Base-by-base conservation (phyloP, 495 filamentous ascomycete species). In the Chaetomium cochliodes region DNA sequence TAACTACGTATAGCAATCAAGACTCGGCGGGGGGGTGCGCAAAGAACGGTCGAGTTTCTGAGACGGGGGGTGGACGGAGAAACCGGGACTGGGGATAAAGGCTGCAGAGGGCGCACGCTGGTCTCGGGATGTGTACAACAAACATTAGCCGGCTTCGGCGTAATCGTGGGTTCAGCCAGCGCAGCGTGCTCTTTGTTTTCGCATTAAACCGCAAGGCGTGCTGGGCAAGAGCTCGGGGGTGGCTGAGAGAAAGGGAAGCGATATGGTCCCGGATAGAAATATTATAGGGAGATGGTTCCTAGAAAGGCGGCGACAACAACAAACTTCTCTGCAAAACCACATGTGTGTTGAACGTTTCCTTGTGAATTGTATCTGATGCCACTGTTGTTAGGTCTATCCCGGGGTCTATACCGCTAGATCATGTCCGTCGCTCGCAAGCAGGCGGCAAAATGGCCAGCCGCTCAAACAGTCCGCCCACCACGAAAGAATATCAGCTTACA, bases 401-500 rank as follows among this genome's bases (percentile, higher is more conserved):
- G 20, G 18, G 20, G 2, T 44, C 41, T 25, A 51, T 26, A 51
- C 22, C 22, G 49, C 22, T 26, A 26, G 11, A 37, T 37, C 26
- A 54, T 16, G 22, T 9, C 49, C 23, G 25, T 33, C 7, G 52
- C 52, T 37, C 8, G 16, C 15, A 41, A 9, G 11, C 25, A 20
- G 16, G 22, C 15, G 39, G 23, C 4, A 33, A 46, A 57, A 25
- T 16, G 11, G 3, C 18, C 42, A 47, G 12, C 57, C 16, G 8
- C 16, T 6, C 25, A 49, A 33, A 59, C 16, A 33, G n/a, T 13
- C 56, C 57, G 42, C 9, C 56, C 57, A 42, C 42, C 28, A 49
- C 1, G 2, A 44, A 23, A n/a, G 57, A 42, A 49, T 59, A 59
- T 59, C 57, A 58, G 56, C 39, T 58, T 46, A 44, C 56, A 58